Conservation (phyloP, 768 basidiomycete genomes). For the Amanita subjunquillea region DNA sequence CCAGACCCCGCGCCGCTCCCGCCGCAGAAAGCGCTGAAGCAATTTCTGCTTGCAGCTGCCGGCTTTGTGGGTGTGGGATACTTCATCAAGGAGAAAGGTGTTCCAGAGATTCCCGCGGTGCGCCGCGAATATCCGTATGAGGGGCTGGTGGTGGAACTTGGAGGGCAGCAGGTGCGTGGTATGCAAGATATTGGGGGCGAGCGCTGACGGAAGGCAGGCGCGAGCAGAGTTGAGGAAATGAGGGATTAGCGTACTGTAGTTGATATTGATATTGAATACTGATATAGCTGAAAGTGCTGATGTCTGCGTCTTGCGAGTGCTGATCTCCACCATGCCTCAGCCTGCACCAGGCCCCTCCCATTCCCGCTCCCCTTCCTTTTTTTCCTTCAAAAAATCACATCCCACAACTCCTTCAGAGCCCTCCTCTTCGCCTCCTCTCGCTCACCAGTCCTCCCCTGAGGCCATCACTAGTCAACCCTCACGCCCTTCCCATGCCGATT, state of each 20-base stretch:
- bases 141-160: constrained; percentile 69
- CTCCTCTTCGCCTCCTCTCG: constrained; percentile 7
- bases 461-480: constrained; percentile 4
- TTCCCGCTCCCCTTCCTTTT: constrained; percentile 53
- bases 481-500: background rate
- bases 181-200: background rate
- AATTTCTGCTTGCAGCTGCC: constrained; percentile 50
- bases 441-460: background rate
- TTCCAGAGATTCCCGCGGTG: constrained; percentile 54
- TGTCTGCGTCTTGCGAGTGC: background rate
- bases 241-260: constrained; percentile 7
- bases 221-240: constrained; percentile 2
- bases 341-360: constrained; percentile 19
- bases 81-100: constrained; percentile 35
- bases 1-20: constrained; percentile 61
- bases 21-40: constrained; percentile 50
- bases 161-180: constrained; percentile 60
- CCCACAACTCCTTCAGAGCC: constrained; percentile 14
- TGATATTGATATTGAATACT: background rate
- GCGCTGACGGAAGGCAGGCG: constrained; percentile 12
- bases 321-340: constrained; percentile 15
- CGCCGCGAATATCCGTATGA: constrained; percentile 70
- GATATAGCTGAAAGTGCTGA: too few relatives aligned
- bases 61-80: constrained; percentile 60
- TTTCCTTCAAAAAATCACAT: constrained; percentile 42